These are phyloP conservation scores for Geoglossum cookeanum DNA, from an alignment of 2,329 filamentous ascomycete genomes.

Conservation along the genomic window DNA sequence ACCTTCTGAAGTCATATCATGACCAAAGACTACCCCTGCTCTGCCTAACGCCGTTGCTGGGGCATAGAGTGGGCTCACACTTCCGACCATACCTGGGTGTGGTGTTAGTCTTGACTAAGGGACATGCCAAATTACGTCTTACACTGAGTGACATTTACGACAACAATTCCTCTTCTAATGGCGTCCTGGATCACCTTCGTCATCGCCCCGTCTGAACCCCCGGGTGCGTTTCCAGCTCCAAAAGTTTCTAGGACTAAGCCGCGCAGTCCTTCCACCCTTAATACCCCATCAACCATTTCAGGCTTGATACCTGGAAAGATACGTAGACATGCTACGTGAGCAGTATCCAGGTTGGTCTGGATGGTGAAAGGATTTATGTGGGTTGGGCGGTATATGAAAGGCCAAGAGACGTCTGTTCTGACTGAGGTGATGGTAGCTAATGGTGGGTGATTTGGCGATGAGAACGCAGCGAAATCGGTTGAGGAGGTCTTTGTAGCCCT, in stretches of 20 bases:
- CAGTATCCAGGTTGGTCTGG: conserved; percentile 57
- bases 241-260: conserved; percentile 83
- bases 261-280: conserved; percentile 54
- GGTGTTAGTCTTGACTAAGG: conserved; percentile 10
- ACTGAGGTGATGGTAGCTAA: conserved; percentile 66
- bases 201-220: conserved; percentile 59
- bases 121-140: conserved; percentile 26
- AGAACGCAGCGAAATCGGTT: conserved; percentile 72
- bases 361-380: conserved; percentile 56
- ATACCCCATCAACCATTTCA: conserved; percentile 78
- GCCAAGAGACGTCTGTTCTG: conserved; percentile 65
- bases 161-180: conserved; percentile 60
- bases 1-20: conserved; percentile 66
- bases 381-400: conserved; percentile 54
- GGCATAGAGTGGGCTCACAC: conserved; percentile 61
- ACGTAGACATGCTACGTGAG: conserved; percentile 75
- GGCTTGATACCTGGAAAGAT: conserved; percentile 86
- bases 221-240: conserved; percentile 79
- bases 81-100: conserved; percentile 35
- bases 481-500: conserved; percentile 75
- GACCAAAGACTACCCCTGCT: conserved; percentile 73
- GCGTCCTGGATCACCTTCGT: conserved; percentile 60
- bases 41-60: conserved; percentile 58
- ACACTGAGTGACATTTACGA: conserved; percentile 88
- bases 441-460: conserved; percentile 68